Base-by-base conservation (phyloP, 768 basidiomycete genomes). In the Agrocybe praecox region DNA sequence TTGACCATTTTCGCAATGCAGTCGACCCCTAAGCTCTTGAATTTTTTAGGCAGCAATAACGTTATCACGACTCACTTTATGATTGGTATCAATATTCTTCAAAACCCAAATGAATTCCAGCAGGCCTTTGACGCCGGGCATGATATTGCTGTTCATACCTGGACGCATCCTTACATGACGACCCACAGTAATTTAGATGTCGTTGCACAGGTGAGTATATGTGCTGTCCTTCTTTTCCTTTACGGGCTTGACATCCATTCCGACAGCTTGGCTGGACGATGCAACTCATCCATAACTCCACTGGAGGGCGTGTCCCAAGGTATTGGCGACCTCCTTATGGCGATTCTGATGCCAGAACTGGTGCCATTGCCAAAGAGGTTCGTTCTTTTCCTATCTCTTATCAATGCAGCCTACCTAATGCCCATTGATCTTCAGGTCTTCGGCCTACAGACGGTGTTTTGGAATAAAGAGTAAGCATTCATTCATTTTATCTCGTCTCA, bases 241-340 rank as follows among this genome's bases (percentile, higher is more conserved):
- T 11, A 17, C 22, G 34, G 43, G 34, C 11, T n/a, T 19, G 17
- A 43, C 9, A 43, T 34, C 54, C 49, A n/a, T 49, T 36, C 47
- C 24, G 2, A 32, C 49, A 86, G 77, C 77, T 95, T 53, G 93
- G 92, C 11, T 94, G 89, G 87, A 86, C 90, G 3, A 80, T 88
- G 74, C 82, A 86, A 69, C 72, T 95, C 59, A 89, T 95, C 58
- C 83, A 87, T 61, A 87, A 94, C 68, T 86, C 86, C 1, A 92
- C 88, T 5, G 89, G 89, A 34, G 96, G 96, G 3, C 81, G 83
- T 12, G 63, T 87, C 11, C 78, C 82, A 1, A 73, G 72, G 46
- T 95, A 80, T 77, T 97, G 94, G 94, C 76, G 93, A n/a, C 92
- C 92, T 1, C 93, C 93, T 8, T 94, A 84, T 66, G 92, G 92